phyloP scores from a whole-genome alignment of 768 basidiomycete genomes.

The Rhodotorula graminis region DNA sequence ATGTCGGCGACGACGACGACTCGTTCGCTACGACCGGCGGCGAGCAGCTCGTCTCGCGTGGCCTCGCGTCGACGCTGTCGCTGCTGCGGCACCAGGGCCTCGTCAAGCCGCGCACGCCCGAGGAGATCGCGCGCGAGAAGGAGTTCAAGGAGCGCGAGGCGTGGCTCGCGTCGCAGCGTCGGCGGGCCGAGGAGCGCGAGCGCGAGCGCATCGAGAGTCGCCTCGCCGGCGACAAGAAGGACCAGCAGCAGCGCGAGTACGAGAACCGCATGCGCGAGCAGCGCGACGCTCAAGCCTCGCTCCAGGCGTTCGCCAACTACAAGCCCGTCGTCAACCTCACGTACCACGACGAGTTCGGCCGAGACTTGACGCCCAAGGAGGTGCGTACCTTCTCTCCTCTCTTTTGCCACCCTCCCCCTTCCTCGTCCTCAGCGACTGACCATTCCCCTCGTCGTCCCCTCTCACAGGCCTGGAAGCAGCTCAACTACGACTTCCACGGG shows the following conservation, averaged over 20 bases:
- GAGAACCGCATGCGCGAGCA: constrained; percentile 89
- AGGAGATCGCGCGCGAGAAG: constrained; percentile 69
- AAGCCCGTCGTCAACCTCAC: constrained; percentile 95
- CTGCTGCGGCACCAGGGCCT: constrained; percentile 91
- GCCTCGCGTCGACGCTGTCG: constrained; percentile 81
- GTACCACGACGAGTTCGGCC: constrained; percentile 94
- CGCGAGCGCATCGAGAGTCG: constrained; percentile 69
- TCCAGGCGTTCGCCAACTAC: constrained; percentile 84
- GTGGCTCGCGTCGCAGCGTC: constrained; percentile 83
- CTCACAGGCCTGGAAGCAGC: constrained; percentile 77
- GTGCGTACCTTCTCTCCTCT: constrained; percentile 2
- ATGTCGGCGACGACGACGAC: constrained; percentile 41
- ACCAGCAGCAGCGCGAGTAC: constrained; percentile 89
- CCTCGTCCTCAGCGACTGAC: constrained; percentile 2
- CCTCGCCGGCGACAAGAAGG: constrained; percentile 64
- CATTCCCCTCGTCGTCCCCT: background rate
- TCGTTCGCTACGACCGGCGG: constrained; percentile 59
- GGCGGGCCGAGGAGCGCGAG: constrained; percentile 70
- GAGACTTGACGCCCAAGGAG: constrained; percentile 82
- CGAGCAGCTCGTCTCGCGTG: constrained; percentile 74
- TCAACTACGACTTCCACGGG: constrained; percentile 97
- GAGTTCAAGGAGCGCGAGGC: constrained; percentile 77
- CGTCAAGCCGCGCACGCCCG: constrained; percentile 60
- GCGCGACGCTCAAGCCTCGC: constrained; percentile 73
- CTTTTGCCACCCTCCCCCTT: no score